Evolutionary conservation across 257 asterid genomes (phyloP).

Genomic region (Solanum okadae): DNA sequence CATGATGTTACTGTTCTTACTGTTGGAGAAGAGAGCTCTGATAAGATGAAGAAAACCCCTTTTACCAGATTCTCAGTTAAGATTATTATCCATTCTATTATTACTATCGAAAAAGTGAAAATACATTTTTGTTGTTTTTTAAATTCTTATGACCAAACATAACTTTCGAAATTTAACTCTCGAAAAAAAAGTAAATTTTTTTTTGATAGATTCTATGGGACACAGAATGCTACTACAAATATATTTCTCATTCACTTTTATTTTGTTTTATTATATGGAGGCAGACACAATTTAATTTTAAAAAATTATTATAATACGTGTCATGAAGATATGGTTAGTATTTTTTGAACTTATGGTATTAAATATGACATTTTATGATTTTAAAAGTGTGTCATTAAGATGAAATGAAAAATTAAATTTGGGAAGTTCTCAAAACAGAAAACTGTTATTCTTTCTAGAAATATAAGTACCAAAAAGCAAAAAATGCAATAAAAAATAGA

Average conservation of each 20-base stretch:
- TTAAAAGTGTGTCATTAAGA: neutral
- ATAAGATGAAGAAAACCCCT: slow-evolving; percentile 98
- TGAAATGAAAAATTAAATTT: neutral
- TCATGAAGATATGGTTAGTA: neutral
- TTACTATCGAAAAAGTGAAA: neutral
- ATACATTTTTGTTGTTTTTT: no score
- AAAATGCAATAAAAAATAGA: neutral
- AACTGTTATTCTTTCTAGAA: neutral
- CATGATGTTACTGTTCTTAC: slow-evolving; percentile 75
- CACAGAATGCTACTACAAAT: neutral
- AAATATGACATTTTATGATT: neutral
- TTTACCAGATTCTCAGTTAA: slow-evolving; percentile 86
- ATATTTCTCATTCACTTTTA: neutral
- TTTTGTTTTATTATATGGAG: neutral
- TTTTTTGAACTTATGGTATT: neutral
- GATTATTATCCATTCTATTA: neutral
- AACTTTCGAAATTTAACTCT: neutral
- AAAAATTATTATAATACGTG: neutral
- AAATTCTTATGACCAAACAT: no score
- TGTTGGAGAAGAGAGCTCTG: slow-evolving; percentile 81
- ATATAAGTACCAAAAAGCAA: neutral
- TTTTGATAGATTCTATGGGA: neutral
- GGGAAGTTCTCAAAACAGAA: neutral
- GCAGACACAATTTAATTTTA: neutral
- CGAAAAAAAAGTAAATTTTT: fast-evolving